A percentile compares a stretch with the other conserved stretches of the same genome.
These are phyloP conservation scores for Ampelocalamus luodianensis DNA, from an alignment of 176 grass and related monocot genomes.

Conservation along the genomic window DNA sequence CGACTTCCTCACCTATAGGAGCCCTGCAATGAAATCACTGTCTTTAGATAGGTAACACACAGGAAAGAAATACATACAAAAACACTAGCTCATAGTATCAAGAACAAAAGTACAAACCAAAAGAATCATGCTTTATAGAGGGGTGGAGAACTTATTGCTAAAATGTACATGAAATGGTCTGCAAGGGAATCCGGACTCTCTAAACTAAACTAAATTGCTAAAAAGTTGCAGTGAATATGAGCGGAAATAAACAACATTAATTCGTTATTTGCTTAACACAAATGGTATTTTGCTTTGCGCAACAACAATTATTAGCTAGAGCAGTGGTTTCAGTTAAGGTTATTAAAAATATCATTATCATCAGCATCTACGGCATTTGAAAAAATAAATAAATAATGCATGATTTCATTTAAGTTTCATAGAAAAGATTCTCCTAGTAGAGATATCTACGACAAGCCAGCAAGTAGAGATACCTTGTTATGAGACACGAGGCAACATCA, in stretches of 20 bases:
- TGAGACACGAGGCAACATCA: conserved; percentile 91
- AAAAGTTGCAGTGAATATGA: conserved; percentile 18
- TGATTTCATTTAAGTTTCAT: too few species aligned
- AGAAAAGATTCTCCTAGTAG: background rate
- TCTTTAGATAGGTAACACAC: conserved; percentile 16
- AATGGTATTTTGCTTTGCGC: background rate
- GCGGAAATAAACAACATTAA: background rate
- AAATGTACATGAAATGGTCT: conserved; percentile 3
- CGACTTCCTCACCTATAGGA: conserved; percentile 82
- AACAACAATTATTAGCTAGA: conserved; percentile 2
- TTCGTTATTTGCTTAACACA: conserved; percentile 11
- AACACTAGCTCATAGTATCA: conserved; percentile 18
- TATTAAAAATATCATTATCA: background rate
- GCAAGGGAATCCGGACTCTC: background rate
- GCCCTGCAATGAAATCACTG: conserved; percentile 61
- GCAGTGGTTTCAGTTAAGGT: background rate
- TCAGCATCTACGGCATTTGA: too few species aligned
- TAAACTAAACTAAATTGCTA: conserved; percentile 12
- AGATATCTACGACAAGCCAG: conserved; percentile 2
- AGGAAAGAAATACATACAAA: conserved; percentile 12
- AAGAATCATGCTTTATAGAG: background rate
- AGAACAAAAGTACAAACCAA: background rate
- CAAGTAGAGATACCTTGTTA: conserved; percentile 72
- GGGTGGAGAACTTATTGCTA: background rate
- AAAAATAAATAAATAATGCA: too few species aligned